Percentiles rank a stretch among this genome's conserved stretches.
Conservation (phyloP, 2,329 filamentous ascomycete genomes). For the Pestalotiopsis fici region DNA sequence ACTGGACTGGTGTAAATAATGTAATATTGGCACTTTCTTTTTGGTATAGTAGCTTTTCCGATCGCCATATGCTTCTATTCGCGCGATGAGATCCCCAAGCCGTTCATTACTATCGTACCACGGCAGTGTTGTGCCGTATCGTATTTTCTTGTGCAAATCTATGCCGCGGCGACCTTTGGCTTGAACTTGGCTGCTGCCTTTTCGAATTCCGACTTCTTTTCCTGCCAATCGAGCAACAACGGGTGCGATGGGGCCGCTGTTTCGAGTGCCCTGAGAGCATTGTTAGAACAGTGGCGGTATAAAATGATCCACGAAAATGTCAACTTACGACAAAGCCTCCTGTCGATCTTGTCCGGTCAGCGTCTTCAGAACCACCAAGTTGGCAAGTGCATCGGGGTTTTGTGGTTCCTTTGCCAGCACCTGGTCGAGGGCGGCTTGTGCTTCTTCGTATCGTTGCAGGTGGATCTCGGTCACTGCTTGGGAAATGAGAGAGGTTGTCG, state of each 20-base stretch:
- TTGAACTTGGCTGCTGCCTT: constrained; percentile 84
- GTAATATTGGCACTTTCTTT: neutral
- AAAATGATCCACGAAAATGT: neutral
- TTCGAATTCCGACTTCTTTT: constrained; percentile 88
- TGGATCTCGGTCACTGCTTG: constrained; percentile 93
- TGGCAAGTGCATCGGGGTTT: constrained; percentile 77
- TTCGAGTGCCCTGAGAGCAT: constrained; percentile 49
- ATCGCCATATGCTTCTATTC: constrained; percentile 1
- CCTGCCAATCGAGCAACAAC: constrained; percentile 72
- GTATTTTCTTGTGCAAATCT: constrained; percentile 17
- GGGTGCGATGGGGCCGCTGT: constrained; percentile 67
- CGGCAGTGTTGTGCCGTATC: neutral
- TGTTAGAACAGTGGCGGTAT: neutral
- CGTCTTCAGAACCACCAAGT: constrained; percentile 77
- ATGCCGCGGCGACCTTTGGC: constrained; percentile 70
- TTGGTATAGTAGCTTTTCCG: neutral
- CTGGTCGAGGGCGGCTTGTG: constrained; percentile 81
- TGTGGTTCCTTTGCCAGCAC: constrained; percentile 74
- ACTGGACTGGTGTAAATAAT: neutral
- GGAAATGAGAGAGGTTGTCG: constrained; percentile 74
- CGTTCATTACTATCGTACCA: neutral
- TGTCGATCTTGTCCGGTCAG: constrained; percentile 71
- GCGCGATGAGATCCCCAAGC: neutral
- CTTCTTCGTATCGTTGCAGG: constrained; percentile 84
- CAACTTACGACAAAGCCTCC: constrained; percentile 55